Percentiles rank a stretch among this genome's conserved stretches.
Conservation (phyloP, 2,329 filamentous ascomycete genomes). For the Cladosporium sp. region DNA sequence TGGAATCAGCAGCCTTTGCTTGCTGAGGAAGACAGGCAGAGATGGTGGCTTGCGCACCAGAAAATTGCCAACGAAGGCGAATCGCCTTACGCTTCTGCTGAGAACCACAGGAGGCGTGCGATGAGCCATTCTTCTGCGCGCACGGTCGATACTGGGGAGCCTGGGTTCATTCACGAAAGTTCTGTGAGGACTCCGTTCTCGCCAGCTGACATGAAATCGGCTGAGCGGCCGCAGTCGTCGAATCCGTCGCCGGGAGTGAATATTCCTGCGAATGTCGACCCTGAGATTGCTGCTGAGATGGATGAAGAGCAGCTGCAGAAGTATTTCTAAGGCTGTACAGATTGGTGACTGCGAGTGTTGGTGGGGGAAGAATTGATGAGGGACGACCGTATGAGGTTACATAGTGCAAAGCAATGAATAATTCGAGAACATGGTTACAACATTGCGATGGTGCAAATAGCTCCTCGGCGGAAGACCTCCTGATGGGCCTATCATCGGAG, state of each 20-base stretch:
- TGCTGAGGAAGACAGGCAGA: conserved; percentile 6
- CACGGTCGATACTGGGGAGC: conserved; percentile 11
- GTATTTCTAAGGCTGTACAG: background rate
- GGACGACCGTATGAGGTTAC: background rate
- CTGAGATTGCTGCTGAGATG: conserved; percentile 10
- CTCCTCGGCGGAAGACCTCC: too few species aligned
- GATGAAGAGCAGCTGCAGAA: conserved; percentile 8
- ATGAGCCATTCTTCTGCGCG: conserved; percentile 10
- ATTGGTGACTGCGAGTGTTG: background rate
- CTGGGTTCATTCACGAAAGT: background rate
- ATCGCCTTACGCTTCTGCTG: background rate
- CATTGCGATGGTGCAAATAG: background rate
- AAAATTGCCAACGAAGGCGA: conserved; percentile 7
- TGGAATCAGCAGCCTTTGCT: conserved; percentile 13
- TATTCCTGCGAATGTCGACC: conserved; percentile 6
- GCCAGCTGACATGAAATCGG: background rate
- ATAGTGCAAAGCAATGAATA: background rate
- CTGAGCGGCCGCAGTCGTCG: conserved; percentile 5
- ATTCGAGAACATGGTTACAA: background rate
- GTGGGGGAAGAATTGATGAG: background rate
- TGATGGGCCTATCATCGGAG: too few species aligned
- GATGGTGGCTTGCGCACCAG: conserved; percentile 11
- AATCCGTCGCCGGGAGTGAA: conserved; percentile 9
- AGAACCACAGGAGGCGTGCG: background rate
- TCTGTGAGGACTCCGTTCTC: background rate